Base-by-base conservation (phyloP, 306 rosid species). In the Begonia peltatifolia region DNA sequence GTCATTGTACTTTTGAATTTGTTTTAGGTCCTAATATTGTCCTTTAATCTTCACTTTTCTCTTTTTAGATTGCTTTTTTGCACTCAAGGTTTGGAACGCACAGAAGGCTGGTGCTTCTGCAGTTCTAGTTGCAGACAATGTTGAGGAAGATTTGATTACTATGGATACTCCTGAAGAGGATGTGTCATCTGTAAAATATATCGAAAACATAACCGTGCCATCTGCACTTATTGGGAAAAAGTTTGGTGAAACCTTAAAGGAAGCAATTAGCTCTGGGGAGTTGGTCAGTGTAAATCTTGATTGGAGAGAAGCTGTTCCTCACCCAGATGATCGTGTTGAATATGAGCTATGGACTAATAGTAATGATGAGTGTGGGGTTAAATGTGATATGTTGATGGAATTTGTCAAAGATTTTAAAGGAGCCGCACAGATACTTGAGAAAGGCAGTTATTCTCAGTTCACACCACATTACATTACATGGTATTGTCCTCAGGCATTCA, bases 301-400 rank as follows among this genome's bases (percentile, higher is more conserved):
- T 47, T 79, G 86, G 86, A 75, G 82, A 67, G 86, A 79, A 70
- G 76, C 82, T 41, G 86, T 79, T 22, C 86, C 86, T 2, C 86
- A 79, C 59, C 82, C 86, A 7, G 86, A 75, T 50, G 86, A 79
- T 55, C 86, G 86, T 13, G 86, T 75, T 60, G 86, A 79, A 62
- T 79, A 79, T 57, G 86, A 79, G 54, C 55, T 79, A 59, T 79
- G 86, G 86, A 79, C 82, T 60, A 79, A 79, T 68, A 79, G 86
- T 64, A 79, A 79, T 63, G 86, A 79, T 58, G 85, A 79, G 65
- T 79, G 85, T 43, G 85, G 85, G 51, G 79, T 72, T 55, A 79
- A 79, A 62, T 79, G 86, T 61, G 86, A 79, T 22, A 79, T 79
- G 82, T 53, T 79, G 72, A 79, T 79, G 79, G 82, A 79, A 46